Percentiles rank a stretch among this genome's conserved stretches.
phyloP scores from a whole-genome alignment of 257 asterid species.

The Paraleonurus japonicus region DNA sequence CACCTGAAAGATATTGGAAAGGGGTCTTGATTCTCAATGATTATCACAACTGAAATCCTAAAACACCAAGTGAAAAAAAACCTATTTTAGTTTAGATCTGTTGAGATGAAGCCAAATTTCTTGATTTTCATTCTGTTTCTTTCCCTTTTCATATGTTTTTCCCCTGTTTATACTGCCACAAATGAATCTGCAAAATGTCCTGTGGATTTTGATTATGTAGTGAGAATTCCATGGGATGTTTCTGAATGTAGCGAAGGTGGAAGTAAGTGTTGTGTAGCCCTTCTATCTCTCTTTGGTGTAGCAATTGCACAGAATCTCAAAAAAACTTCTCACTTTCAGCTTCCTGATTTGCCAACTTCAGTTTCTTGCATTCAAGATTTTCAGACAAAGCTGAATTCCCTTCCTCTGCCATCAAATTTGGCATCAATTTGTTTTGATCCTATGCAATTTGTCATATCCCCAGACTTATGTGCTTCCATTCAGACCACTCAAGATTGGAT shows the following conservation, averaged over 20 bases:
- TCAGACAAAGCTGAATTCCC: constrained; percentile 53
- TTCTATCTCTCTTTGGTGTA: constrained; percentile 64
- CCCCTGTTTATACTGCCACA: constrained; percentile 26
- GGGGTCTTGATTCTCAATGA: constrained; percentile 18
- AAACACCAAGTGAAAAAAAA: neutral
- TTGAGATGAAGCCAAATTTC: constrained; percentile 34
- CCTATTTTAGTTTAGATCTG: neutral
- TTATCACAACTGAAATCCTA: constrained; percentile 13
- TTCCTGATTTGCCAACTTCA: constrained; percentile 66
- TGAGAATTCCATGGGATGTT: constrained; percentile 60
- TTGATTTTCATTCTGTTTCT: constrained; percentile 33
- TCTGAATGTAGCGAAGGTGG: constrained; percentile 46
- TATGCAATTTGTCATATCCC: constrained; percentile 50
- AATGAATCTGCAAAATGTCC: constrained; percentile 52
- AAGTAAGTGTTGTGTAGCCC: constrained; percentile 70
- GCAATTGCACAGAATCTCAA: constrained; percentile 59
- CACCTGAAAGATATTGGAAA: neutral
- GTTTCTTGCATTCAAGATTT: constrained; percentile 67
- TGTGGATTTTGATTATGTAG: constrained; percentile 59
- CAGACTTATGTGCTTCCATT: constrained; percentile 62
- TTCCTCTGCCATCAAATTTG: constrained; percentile 49
- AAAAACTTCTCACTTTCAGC: constrained; percentile 48
- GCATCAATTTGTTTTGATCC: constrained; percentile 70
- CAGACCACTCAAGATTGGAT: constrained; percentile 66
- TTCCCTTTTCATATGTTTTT: constrained; percentile 6